Percentiles rank a stretch among this genome's conserved stretches.
These are phyloP conservation scores for Echeveria elegans DNA, from an alignment of 164 flowering plant genomes.

Conservation along the genomic window DNA sequence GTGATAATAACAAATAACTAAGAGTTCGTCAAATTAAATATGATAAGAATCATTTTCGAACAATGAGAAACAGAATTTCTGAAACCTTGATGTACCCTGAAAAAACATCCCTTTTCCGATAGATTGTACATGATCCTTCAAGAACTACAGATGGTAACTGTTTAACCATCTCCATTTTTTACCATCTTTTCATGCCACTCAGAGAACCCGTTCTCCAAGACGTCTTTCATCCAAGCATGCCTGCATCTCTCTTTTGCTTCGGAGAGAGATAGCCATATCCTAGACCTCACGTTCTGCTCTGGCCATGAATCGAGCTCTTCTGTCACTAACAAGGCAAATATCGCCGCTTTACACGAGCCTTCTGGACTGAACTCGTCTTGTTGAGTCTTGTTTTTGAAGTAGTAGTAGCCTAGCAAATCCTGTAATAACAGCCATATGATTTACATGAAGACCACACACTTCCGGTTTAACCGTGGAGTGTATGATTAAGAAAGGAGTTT, in stretches of 20 bases:
- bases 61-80: too few species aligned
- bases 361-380: constrained; percentile 50
- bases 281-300: constrained; percentile 34
- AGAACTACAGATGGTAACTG: too few species aligned
- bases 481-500: too few species aligned
- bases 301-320: constrained; percentile 62
- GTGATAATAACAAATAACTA: too few species aligned
- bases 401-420: constrained; percentile 37
- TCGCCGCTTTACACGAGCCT: constrained; percentile 48
- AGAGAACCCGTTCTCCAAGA: constrained; percentile 35
- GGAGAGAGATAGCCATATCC: constrained; percentile 40
- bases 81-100: too few species aligned
- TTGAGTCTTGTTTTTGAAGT: constrained; percentile 50
- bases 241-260: constrained; percentile 40
- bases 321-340: constrained; percentile 48
- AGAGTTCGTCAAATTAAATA: too few species aligned
- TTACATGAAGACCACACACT: constrained; percentile 15
- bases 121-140: too few species aligned
- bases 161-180: neutral
- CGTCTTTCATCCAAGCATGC: constrained; percentile 51
- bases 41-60: too few species aligned
- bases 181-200: constrained; percentile 20
- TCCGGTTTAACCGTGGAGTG: too few species aligned
- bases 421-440: constrained; percentile 13
- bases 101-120: too few species aligned